Conservation (phyloP, 352 stramenopile species). For the Pythium coloratum region DNA sequence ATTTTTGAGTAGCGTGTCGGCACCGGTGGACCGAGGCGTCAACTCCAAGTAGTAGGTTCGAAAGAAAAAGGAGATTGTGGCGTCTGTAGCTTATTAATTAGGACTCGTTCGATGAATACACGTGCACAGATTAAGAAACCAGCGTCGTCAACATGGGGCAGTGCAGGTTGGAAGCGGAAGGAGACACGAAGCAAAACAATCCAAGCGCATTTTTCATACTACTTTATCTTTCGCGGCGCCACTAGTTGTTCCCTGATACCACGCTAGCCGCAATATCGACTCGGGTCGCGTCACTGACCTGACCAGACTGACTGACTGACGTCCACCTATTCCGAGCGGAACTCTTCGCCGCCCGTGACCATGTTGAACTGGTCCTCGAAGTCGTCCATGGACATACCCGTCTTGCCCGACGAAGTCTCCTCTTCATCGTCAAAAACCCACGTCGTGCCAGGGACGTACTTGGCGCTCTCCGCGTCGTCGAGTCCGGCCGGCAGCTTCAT, state of each 20-base stretch:
- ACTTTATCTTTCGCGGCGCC: constrained; percentile 1
- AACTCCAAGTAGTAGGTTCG: background rate
- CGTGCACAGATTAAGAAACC: background rate
- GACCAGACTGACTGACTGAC: background rate
- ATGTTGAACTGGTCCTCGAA: constrained; percentile 88
- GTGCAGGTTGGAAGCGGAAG: background rate
- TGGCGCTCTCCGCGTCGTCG: constrained; percentile 60
- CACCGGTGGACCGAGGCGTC: constrained; percentile 6
- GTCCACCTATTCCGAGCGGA: constrained; percentile 67
- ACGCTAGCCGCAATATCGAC: background rate
- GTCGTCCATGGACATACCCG: constrained; percentile 81
- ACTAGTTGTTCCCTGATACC: background rate
- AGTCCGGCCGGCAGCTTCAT: constrained; percentile 66
- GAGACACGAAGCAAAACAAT: background rate
- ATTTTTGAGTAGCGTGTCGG: constrained; percentile 12
- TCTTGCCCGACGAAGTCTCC: constrained; percentile 48
- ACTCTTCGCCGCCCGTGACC: constrained; percentile 84
- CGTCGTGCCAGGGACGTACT: constrained; percentile 87
- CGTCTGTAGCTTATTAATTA: constrained; percentile 26
- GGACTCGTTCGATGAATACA: constrained; percentile 7
- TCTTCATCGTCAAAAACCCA: constrained; percentile 88
- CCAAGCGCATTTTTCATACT: constrained; percentile 6
- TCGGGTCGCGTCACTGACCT: background rate
- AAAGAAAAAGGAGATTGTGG: background rate
- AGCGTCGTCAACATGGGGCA: background rate